Evolutionary conservation across 2,329 filamentous ascomycete species (phyloP).

Genomic region (Fusarium subglutinans): DNA sequence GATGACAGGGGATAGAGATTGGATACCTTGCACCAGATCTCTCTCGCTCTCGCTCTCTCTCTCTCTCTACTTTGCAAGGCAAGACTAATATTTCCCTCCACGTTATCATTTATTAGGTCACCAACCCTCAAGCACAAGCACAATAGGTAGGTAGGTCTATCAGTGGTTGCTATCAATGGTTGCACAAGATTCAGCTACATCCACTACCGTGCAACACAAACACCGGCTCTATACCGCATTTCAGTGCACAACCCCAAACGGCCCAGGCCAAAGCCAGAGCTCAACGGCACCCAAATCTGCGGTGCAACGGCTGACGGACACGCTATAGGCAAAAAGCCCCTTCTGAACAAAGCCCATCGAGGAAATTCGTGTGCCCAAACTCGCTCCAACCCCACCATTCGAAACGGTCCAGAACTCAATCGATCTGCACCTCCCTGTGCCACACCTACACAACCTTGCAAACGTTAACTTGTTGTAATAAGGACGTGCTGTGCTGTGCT

Average conservation of each 20-base stretch:
- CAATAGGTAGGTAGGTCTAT: not conserved
- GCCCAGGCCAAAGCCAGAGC: slow-evolving; percentile 4
- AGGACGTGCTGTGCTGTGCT: not conserved
- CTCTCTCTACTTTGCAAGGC: not conserved
- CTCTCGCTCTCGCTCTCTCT: not conserved
- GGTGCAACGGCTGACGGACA: slow-evolving; percentile 17
- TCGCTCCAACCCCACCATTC: slow-evolving; percentile 36
- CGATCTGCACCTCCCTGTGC: slow-evolving; percentile 44
- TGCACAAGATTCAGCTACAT: not conserved
- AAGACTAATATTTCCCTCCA: not conserved
- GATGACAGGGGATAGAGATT: slow-evolving; percentile 15
- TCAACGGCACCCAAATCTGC: slow-evolving; percentile 3
- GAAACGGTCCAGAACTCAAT: slow-evolving; percentile 44
- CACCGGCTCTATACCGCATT: slow-evolving; percentile 4
- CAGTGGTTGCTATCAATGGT: not conserved
- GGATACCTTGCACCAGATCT: not conserved
- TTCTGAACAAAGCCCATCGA: slow-evolving; percentile 21
- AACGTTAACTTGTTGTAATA: slow-evolving; percentile 9
- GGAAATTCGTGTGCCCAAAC: slow-evolving; percentile 27
- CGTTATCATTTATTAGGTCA: not conserved
- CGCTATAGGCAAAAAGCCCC: slow-evolving; percentile 7
- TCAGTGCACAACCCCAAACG: slow-evolving; percentile 14
- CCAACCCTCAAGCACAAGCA: not conserved
- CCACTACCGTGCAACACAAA: slow-evolving; percentile 2
- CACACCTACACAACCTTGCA: slow-evolving; percentile 35